Percentiles rank a stretch among this genome's conserved stretches.
Conservation (phyloP, 2,329 filamentous ascomycete species). For the Ophiostoma perfectum region DNA sequence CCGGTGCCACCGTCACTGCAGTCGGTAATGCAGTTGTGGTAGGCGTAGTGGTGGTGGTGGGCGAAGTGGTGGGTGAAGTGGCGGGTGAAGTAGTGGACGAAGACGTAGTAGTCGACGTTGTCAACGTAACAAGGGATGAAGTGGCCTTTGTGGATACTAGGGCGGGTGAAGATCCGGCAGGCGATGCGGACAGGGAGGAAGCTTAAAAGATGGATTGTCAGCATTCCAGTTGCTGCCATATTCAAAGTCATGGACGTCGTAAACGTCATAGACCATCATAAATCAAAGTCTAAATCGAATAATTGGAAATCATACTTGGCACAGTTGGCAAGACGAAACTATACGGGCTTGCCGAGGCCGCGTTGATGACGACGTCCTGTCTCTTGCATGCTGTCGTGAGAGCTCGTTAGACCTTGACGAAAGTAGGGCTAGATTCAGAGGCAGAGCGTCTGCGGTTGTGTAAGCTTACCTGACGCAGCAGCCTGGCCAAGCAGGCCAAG, state of each 20-base stretch:
- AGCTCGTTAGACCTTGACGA: not conserved
- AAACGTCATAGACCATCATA: no score
- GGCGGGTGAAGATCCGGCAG: no score
- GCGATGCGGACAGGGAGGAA: no score
- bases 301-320: no score
- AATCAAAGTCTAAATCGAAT: no score
- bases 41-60: not conserved
- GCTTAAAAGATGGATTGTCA: no score
- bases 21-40: not conserved
- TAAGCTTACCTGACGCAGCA: not conserved
- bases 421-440: no score
- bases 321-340: not conserved
- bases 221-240: no score
- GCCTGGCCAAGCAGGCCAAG: not conserved
- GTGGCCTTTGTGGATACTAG: no score
- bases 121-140: not conserved
- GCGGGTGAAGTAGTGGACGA: not conserved
- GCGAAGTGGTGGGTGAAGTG: not conserved
- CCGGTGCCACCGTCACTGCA: not conserved
- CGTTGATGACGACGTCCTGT: not conserved
- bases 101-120: not conserved
- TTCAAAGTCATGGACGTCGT: no score
- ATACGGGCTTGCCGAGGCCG: not conserved
- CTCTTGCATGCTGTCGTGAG: constrained; percentile 6
- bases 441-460: no score